Evolutionary conservation across 2,329 filamentous ascomycete genomes (phyloP).

Genomic region (Aspergillus ustus): DNA sequence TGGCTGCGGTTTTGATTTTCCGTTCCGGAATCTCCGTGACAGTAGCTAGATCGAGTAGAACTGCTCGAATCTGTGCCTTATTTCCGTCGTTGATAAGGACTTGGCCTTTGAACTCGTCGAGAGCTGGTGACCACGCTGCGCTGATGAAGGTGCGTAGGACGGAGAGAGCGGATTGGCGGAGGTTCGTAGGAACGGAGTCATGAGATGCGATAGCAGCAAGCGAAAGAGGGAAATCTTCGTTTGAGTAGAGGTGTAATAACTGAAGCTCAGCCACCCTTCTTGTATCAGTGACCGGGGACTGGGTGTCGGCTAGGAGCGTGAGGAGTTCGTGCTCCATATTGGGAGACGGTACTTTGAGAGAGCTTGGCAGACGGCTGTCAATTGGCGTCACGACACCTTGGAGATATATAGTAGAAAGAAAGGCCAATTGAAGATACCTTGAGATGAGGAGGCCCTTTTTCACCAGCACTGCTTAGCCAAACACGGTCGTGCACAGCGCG

Average conservation of each 20-base stretch:
- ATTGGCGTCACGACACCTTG: background rate
- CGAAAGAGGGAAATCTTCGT: slow-evolving; percentile 74
- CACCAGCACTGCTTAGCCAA: background rate
- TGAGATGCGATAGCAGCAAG: slow-evolving; percentile 82
- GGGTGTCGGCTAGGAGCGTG: slow-evolving; percentile 83
- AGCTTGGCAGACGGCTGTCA: background rate
- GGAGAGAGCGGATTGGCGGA: slow-evolving; percentile 82
- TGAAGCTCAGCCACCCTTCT: slow-evolving; percentile 87
- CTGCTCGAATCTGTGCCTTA: slow-evolving; percentile 73
- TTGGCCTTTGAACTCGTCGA: slow-evolving; percentile 71
- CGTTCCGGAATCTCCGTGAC: slow-evolving; percentile 73
- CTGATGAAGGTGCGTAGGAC: slow-evolving; percentile 82
- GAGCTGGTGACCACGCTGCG: slow-evolving; percentile 78
- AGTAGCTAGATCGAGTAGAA: slow-evolving; percentile 77
- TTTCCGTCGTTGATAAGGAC: slow-evolving; percentile 73
- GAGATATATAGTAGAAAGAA: background rate
- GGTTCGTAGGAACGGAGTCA: slow-evolving; percentile 69
- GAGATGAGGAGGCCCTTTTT: background rate
- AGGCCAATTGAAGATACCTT: background rate
- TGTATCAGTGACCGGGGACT: slow-evolving; percentile 73
- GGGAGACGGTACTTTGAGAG: slow-evolving; percentile 5
- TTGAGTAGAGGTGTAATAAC: slow-evolving; percentile 71
- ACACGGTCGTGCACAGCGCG: slow-evolving; percentile 7
- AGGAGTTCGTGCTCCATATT: slow-evolving; percentile 92
- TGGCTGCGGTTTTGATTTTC: slow-evolving; percentile 87